Base-by-base conservation (phyloP, 2,329 filamentous ascomycete genomes). In the Neoascochyta sp. region DNA sequence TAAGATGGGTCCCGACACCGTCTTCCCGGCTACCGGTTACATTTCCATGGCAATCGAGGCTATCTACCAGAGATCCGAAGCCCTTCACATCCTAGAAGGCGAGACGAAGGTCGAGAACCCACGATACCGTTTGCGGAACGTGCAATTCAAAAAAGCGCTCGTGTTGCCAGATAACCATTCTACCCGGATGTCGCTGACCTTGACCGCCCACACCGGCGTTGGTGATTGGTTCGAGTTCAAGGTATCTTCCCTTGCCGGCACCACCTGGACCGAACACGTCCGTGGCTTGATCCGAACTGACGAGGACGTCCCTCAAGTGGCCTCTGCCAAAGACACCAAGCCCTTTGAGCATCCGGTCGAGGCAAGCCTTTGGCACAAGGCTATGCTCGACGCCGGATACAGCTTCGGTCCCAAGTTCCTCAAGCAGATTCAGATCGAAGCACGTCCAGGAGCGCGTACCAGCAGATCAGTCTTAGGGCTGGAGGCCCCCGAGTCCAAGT, bases 21-120 rank as follows among this genome's bases (percentile, higher is more conserved):
- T 58, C 12, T 25, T 32, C 12, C 24, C 22, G 6, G 56, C 36
- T 6, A 44, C 55, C 5, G 54, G 50, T 4, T 48, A 52, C 29
- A 16, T 58, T 5, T 24, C 40, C 10, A 26, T 29, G 15, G 24
- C 29, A 4, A 18, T 27, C 4, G 14, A 32, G 37, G 57, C 47
- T 7, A 10, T 57, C 8, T 38, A 27, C 22, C 27, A 32, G 22
- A 32, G 22, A 12, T 12, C 26, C 10, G 18, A 7, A 20, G 10
- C 10, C 10, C 18, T 20, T 13, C 5, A 25, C 17, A 5, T 22
- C 21, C n/a, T 24, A 16, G 21, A 25, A 18, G 12, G 7, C 20
- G n/a, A 17, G 19, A 8, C 14, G 17, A 6, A 15, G 18, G 16
- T n/a, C 9, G 4, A 21, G 27, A 4, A 25, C 31, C 21, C 17